A percentile compares a stretch with the other conserved stretches of the same genome.
These are phyloP conservation scores for Myxozyma geophila DNA, from an alignment of 805 yeast species.

Conservation along the genomic window DNA sequence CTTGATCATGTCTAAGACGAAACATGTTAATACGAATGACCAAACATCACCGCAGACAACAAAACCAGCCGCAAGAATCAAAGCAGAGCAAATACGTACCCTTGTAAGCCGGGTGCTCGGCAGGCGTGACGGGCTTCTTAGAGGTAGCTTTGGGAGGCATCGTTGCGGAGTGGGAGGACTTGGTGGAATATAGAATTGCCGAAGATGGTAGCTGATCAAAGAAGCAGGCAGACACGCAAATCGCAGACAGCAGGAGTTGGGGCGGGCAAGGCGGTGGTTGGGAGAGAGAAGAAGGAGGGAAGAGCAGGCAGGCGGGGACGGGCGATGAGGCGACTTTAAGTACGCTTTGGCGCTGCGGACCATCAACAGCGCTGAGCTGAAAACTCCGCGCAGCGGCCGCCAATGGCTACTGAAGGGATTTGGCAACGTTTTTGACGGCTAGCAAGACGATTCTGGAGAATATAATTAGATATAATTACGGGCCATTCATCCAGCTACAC, in stretches of 20 bases:
- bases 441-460: too few relatives aligned
- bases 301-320: slow-evolving; percentile 12
- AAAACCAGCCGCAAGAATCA: not conserved
- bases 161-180: slow-evolving; percentile 1
- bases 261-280: slow-evolving; percentile 1
- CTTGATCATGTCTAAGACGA: slow-evolving; percentile 58
- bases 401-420: not conserved
- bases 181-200: not conserved
- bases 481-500: too few relatives aligned
- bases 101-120: slow-evolving; percentile 47
- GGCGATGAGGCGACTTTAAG: slow-evolving; percentile 19
- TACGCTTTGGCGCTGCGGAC: slow-evolving; percentile 11
- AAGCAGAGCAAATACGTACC: slow-evolving; percentile 41
- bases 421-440: too few relatives aligned
- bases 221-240: slow-evolving; percentile 1
- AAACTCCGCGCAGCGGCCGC: not conserved
- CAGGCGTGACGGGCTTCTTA: slow-evolving; percentile 40
- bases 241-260: not conserved
- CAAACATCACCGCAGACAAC: not conserved
- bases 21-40: slow-evolving; percentile 32
- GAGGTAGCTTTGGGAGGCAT: slow-evolving; percentile 39
- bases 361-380: not conserved
- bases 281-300: slow-evolving; percentile 3
- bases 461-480: too few relatives aligned
- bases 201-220: not conserved